A percentile compares a stretch with the other conserved stretches of the same genome.
Evolutionary conservation across 2,329 filamentous ascomycete genomes (phyloP).

Genomic region (Fusarium neocosmosporiellum): DNA sequence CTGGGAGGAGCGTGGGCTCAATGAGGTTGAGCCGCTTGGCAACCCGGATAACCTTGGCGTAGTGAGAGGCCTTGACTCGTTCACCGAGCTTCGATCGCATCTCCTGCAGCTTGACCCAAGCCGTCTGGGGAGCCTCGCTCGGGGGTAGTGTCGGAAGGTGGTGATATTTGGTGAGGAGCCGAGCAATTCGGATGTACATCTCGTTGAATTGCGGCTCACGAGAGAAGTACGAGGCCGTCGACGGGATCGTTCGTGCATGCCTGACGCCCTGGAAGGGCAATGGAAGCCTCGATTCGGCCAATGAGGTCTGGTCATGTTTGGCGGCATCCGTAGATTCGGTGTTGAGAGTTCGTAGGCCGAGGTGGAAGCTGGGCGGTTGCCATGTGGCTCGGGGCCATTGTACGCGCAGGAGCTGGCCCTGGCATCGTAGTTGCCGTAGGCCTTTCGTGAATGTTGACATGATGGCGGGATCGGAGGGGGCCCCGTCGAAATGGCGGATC

Average conservation of each 20-base stretch:
- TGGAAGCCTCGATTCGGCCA: conserved; percentile 38
- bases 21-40: conserved; percentile 87
- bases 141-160: conserved; percentile 76
- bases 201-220: conserved; percentile 88
- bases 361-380: conserved; percentile 38
- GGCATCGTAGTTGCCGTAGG: conserved; percentile 51
- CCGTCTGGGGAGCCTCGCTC: conserved; percentile 75
- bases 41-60: conserved; percentile 78
- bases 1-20: conserved; percentile 79
- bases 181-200: conserved; percentile 78
- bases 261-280: conserved; percentile 48
- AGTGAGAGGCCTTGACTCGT: conserved; percentile 79
- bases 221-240: conserved; percentile 95
- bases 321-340: conserved; percentile 34
- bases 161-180: conserved; percentile 77
- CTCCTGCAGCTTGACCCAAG: conserved; percentile 83
- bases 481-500: conserved; percentile 40
- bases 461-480: conserved; percentile 38
- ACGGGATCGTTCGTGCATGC: conserved; percentile 81
- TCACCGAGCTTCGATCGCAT: conserved; percentile 80
- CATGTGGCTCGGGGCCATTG: conserved; percentile 46
- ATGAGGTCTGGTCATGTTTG: conserved; percentile 24
- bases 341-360: conserved; percentile 44
- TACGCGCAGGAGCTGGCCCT: conserved; percentile 43
- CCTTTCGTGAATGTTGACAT: conserved; percentile 52